Conservation (phyloP, 129 eudicot species). For the Silybum marianum region DNA sequence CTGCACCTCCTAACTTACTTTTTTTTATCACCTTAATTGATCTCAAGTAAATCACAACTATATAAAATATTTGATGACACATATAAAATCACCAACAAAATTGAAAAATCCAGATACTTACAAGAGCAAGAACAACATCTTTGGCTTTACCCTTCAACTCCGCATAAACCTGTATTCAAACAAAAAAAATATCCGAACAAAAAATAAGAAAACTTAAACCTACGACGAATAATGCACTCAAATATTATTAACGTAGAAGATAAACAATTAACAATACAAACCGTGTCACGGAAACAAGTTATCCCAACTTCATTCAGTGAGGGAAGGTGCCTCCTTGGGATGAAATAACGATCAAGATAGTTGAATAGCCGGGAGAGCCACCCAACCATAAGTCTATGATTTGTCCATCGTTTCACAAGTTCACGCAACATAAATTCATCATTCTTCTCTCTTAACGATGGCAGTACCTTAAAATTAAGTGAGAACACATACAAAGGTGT, state of each 20-base stretch:
- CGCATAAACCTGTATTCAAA: slow-evolving; percentile 53
- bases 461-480: slow-evolving; percentile 45
- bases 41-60: too few species aligned
- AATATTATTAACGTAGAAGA: too few species aligned
- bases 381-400: slow-evolving; percentile 67
- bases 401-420: slow-evolving; percentile 57
- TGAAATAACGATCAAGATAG: slow-evolving; percentile 71
- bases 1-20: too few species aligned
- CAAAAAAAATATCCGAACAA: background rate
- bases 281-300: slow-evolving; percentile 65
- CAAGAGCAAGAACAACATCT: slow-evolving; percentile 73
- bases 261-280: slow-evolving; percentile 24
- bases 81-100: too few species aligned
- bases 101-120: slow-evolving; percentile 24
- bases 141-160: slow-evolving; percentile 56
- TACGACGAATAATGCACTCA: background rate
- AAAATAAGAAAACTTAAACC: background rate
- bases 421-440: slow-evolving; percentile 64
- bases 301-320: slow-evolving; percentile 67
- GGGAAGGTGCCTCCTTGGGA: slow-evolving; percentile 53
- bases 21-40: too few species aligned
- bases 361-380: slow-evolving; percentile 64
- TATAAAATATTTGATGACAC: too few species aligned
- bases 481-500: background rate
- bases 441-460: slow-evolving; percentile 49